Conservation (phyloP, 495 filamentous ascomycete genomes). For the Echria macrotheca region DNA sequence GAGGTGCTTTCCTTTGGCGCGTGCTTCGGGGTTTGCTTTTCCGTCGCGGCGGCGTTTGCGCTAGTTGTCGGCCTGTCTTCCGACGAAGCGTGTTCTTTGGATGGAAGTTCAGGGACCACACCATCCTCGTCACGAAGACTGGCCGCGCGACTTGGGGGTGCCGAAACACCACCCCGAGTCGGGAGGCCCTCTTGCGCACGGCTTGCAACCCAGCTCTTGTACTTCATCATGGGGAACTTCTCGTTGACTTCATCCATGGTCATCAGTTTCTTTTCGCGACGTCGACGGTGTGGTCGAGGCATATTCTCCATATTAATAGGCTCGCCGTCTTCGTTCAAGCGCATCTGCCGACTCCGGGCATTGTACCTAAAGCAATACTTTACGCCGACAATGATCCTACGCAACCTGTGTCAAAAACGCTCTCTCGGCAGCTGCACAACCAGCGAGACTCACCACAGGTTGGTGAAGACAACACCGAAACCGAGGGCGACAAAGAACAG, state of each 20-base stretch:
- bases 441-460: constrained; percentile 71
- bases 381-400: constrained; percentile 98
- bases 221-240: constrained; percentile 90
- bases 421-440: constrained; percentile 11
- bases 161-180: constrained; percentile 77
- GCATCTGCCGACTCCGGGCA: constrained; percentile 76
- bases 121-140: constrained; percentile 62
- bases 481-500: constrained; percentile 96
- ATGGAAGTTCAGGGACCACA: constrained; percentile 37
- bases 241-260: constrained; percentile 98
- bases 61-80: constrained; percentile 31
- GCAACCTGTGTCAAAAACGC: constrained; percentile 24
- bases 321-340: constrained; percentile 78
- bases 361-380: constrained; percentile 99
- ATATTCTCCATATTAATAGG: constrained; percentile 78
- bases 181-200: constrained; percentile 80
- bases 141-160: constrained; percentile 61
- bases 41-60: constrained; percentile 22
- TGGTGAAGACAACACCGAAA: constrained; percentile 98
- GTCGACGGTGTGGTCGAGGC: constrained; percentile 70
- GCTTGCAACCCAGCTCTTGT: constrained; percentile 86
- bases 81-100: constrained; percentile 31
- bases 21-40: constrained; percentile 19
- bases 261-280: constrained; percentile 97
- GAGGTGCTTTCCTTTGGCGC: constrained; percentile 30